A percentile compares a stretch with the other conserved stretches of the same genome.
phyloP scores from a whole-genome alignment of 1,139 yeast species.

The Candida albicans region DNA sequence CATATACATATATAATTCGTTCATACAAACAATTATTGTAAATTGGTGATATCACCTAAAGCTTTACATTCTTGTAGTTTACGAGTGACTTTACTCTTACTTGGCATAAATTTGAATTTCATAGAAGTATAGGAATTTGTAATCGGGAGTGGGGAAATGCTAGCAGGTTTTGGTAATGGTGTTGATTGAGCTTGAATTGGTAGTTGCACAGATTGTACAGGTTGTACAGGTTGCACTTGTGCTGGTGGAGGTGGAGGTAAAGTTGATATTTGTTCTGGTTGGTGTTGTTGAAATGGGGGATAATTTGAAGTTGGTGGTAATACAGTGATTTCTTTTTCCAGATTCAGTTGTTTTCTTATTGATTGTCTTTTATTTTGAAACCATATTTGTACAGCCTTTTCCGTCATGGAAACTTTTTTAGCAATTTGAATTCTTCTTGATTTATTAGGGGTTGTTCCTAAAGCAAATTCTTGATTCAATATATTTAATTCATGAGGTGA shows the following conservation, averaged over 20 bases:
- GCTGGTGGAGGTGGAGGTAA: slow-evolving; percentile 23
- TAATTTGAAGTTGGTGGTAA: slow-evolving; percentile 40
- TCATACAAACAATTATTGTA: background rate
- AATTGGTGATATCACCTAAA: slow-evolving; percentile 23
- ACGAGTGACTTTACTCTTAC: slow-evolving; percentile 19
- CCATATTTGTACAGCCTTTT: slow-evolving; percentile 97
- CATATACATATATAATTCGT: too few relatives aligned
- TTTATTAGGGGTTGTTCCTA: slow-evolving; percentile 81
- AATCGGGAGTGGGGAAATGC: background rate
- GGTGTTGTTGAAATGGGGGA: slow-evolving; percentile 3
- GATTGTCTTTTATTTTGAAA: slow-evolving; percentile 94
- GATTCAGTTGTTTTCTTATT: slow-evolving; percentile 51
- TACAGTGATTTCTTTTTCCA: slow-evolving; percentile 46
- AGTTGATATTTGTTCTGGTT: slow-evolving; percentile 13
- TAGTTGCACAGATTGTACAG: slow-evolving; percentile 20
- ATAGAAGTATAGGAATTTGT: slow-evolving; percentile 25
- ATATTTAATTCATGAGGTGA: slow-evolving; percentile 82
- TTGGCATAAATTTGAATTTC: slow-evolving; percentile 45
- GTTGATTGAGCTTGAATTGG: slow-evolving; percentile 3
- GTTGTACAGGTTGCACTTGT: slow-evolving; percentile 24
- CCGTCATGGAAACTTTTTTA: slow-evolving; percentile 81
- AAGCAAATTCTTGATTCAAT: slow-evolving; percentile 72
- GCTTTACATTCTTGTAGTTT: slow-evolving; percentile 25
- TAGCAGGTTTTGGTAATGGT: slow-evolving; percentile 6
- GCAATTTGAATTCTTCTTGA: slow-evolving; percentile 76